phyloP scores from a whole-genome alignment of 2,329 filamentous ascomycete species.

The Pestalotiopsis sp. region DNA sequence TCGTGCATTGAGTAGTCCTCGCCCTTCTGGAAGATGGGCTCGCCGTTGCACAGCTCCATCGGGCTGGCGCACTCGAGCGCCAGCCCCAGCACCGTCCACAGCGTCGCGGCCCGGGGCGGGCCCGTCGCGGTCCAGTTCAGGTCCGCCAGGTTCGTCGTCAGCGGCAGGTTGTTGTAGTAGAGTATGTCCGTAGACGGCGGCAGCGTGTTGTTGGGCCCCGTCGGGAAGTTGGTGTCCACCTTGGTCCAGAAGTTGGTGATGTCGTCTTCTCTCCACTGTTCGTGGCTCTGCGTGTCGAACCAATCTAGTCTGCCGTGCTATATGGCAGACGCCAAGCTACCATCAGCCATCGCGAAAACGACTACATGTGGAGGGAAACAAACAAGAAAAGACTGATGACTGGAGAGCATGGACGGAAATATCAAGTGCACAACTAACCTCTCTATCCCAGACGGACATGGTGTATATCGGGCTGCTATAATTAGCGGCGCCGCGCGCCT shows the following conservation, averaged over 20 bases:
- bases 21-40: too few species aligned
- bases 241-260: neutral
- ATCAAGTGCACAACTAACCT: neutral
- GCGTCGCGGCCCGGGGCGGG: neutral
- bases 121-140: too few species aligned
- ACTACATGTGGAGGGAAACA: too few species aligned
- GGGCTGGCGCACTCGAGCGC: neutral
- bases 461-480: neutral
- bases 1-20: too few species aligned
- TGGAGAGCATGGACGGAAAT: neutral
- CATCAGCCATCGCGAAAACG: too few species aligned
- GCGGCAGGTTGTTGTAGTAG: too few species aligned
- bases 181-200: neutral
- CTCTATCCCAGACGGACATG: neutral
- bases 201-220: neutral
- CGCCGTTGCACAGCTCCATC: too few species aligned
- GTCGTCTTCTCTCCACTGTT: neutral
- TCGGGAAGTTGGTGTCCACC: neutral
- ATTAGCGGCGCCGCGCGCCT: neutral
- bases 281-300: neutral
- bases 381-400: neutral
- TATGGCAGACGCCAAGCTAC: too few species aligned
- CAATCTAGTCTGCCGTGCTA: neutral
- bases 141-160: too few species aligned
- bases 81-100: neutral